Percentiles rank a stretch among this genome's conserved stretches.
Evolutionary conservation across 2,329 filamentous ascomycete species (phyloP).

Genomic region (Neonectria punicea): DNA sequence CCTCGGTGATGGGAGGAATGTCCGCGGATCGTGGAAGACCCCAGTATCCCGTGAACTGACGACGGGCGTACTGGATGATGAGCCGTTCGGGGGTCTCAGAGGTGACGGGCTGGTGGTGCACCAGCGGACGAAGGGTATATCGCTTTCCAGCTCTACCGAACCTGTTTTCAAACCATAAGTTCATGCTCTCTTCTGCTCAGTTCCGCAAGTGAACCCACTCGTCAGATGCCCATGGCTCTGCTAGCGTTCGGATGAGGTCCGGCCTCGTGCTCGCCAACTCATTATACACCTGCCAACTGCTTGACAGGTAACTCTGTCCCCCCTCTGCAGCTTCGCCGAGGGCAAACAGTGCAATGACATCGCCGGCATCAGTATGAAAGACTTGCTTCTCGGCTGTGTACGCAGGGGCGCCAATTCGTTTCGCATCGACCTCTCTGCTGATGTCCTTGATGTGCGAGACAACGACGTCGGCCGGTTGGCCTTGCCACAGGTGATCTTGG

Average conservation of each 20-base stretch:
- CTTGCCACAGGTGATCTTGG: conserved; percentile 59
- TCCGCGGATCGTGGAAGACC: conserved; percentile 61
- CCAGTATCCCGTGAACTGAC: conserved; percentile 67
- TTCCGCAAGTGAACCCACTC: conserved; percentile 45
- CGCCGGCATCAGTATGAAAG: conserved; percentile 57
- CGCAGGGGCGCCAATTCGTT: conserved; percentile 65
- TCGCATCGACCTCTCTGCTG: conserved; percentile 32
- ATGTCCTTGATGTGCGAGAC: conserved; percentile 44
- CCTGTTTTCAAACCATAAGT: conserved; percentile 45
- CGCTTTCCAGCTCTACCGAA: conserved; percentile 60
- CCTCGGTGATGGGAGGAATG: conserved; percentile 67
- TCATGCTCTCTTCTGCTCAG: too few species aligned
- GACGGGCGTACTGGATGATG: conserved; percentile 69
- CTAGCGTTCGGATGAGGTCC: conserved; percentile 67
- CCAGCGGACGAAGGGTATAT: conserved; percentile 61
- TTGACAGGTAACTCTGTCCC: conserved; percentile 67
- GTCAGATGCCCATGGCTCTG: conserved; percentile 59
- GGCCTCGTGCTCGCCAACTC: conserved; percentile 67
- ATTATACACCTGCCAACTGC: conserved; percentile 70
- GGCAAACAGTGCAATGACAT: conserved; percentile 68
- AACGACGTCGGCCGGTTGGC: conserved; percentile 55
- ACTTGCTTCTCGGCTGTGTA: conserved; percentile 71
- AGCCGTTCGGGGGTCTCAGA: conserved; percentile 60
- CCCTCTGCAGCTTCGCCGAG: conserved; percentile 63
- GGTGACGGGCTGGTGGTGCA: conserved; percentile 65